These are phyloP conservation scores for Candida andamanensis DNA, from an alignment of 805 yeast genomes.

Conservation along the genomic window DNA sequence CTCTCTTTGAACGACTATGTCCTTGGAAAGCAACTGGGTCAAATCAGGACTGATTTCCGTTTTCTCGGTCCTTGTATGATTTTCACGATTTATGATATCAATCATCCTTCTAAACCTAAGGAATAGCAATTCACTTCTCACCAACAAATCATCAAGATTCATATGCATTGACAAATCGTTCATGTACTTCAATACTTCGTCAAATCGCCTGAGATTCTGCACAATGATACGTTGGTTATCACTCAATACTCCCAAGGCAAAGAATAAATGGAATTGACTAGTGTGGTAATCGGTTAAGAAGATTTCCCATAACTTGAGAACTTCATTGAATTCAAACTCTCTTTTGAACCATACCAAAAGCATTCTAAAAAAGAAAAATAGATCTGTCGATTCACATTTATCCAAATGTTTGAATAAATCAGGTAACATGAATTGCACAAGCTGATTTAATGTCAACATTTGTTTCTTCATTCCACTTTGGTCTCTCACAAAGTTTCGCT, in stretches of 20 bases:
- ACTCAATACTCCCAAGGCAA: constrained; percentile 85
- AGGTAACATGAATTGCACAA: constrained; percentile 89
- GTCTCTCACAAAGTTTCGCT: constrained; percentile 84
- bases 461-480: constrained; percentile 92
- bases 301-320: constrained; percentile 83
- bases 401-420: constrained; percentile 75
- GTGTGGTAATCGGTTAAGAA: constrained; percentile 84
- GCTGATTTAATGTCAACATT: constrained; percentile 74
- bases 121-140: constrained; percentile 81
- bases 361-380: constrained; percentile 95
- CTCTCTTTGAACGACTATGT: constrained; percentile 64
- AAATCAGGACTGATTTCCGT: constrained; percentile 46
- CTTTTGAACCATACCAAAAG: constrained; percentile 91
- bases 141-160: constrained; percentile 69
- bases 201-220: constrained; percentile 71
- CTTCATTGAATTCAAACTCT: constrained; percentile 77
- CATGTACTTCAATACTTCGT: constrained; percentile 87
- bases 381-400: constrained; percentile 81
- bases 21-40: constrained; percentile 53
- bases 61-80: constrained; percentile 13
- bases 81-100: constrained; percentile 64
- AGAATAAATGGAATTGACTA: constrained; percentile 81
- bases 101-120: constrained; percentile 76
- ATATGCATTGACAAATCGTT: constrained; percentile 80
- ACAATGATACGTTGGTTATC: constrained; percentile 77